Evolutionary conservation across 306 rosid genomes (phyloP), one percentile per base, ranked within the genome.

Genomic region (Prunus mume): DNA sequence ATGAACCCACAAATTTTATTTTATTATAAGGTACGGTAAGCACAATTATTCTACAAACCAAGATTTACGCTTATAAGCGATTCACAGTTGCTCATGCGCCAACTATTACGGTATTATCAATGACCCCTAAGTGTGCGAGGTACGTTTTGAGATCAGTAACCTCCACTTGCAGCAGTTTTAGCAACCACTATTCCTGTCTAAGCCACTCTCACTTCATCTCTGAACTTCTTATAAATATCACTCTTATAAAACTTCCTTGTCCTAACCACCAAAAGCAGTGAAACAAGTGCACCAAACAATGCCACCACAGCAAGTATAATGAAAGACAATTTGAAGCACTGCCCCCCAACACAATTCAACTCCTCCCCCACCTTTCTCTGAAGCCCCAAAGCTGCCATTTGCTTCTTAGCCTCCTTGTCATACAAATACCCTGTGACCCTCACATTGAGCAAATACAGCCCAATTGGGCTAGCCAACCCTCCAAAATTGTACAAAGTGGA

Each of bases 391-490:
- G 83, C 78, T 8, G 64, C 67, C 83, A 84, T 14, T 74, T 78
- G 85, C 69, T 74, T 77, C 68, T 12, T 22, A 19, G 87, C 87
- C 46, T 84, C 87, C 61, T 43, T 51, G 15, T 81, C 87, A 24
- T 84, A 84, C 20, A 68, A 78, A 25, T 81, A n/a, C 3, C 87
- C 87, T 1, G 85, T 38, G 18, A 84, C 75, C 65, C 22, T 78
- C 75, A 84, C 88, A 67, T 84, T 84, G 9, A 84, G 78, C 72
- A 74, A 11, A 75, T 84, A 84, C 13, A 81, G 41, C 20, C 88
- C 88, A 20, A 77, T 50, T 20, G 88, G 88, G 70, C 88, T 81
- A 14, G 85, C 77, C 72, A 74, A 5, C 9, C 72, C 68, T 14
- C 82, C 79, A 9, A 84, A 57, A 22, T 84, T 84, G 81, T 81